Evolutionary conservation across 495 filamentous ascomycete genomes (phyloP), one percentile per base, ranked within the genome.

Genomic region (Xylaria castorea): DNA sequence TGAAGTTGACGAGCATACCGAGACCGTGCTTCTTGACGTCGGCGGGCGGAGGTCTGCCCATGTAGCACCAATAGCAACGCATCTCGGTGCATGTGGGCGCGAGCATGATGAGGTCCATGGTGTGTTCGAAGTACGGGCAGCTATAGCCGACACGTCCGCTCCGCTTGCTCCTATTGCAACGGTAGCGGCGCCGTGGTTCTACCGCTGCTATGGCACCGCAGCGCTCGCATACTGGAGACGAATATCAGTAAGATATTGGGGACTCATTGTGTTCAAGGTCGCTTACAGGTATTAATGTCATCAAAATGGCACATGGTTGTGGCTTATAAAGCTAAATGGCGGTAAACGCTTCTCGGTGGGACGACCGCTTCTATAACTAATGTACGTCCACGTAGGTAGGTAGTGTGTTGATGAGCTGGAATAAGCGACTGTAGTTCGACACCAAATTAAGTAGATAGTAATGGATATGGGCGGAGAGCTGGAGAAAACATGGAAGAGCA

Each of bases 351-450:
- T 55, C 11, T 55, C 51, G 51, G 27, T 25, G 16, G 53, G 30
- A 12, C 7, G 18, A 18, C 7, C 53, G 53, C 53, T 32, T 30
- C 16, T 57, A 32, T 57, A 14, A 32, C 53, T 57, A 6, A 18
- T 32, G 27, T 32, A 32, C 25, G 14, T 32, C n/a, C n/a, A n/a
- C n/a, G 53, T 18, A 7, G 16, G 5, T 57, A 30, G 53, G 27
- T 32, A 25, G 12, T 57, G 27, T 25, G 27, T 32, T 57, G 5
- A 32, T 32, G 27, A 18, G 25, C 14, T 57, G 53, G 53, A 12
- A 55, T 30, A 57, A 32, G 53, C 16, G 53, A 57, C 25, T 57
- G 53, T 57, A 57, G 53, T 32, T 57, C 53, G 27, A 57, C 7
- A 27, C 14, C 2, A 7, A 32, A 32, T 18, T 27, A 14, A 32